Evolutionary conservation across 306 rosid species (phyloP), one percentile per base, ranked within the genome.

Genomic region (Sphenostylis stenocarpa): DNA sequence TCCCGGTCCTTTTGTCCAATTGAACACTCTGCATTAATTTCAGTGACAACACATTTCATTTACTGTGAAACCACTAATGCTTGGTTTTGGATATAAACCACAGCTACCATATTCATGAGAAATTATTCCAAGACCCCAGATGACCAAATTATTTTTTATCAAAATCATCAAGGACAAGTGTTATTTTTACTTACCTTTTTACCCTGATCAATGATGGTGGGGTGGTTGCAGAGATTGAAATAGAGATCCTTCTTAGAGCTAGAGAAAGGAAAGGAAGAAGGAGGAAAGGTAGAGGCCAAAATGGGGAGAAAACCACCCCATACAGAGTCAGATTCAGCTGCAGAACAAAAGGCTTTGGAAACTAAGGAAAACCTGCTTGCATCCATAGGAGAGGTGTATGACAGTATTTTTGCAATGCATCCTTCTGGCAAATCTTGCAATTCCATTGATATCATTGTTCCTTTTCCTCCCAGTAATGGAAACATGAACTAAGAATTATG

Each of bases 1-100:
- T 87, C 12, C 90, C 90, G 0, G 70, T 84, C 64, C 23, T 13
- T 80, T 58, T 82, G 0, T 87, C 85, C 29, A 87, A 6, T 10
- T 20, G 74, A 73, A 82, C 77, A 29, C 81, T 82, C 90, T 87
- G 73, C 60, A 53, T 52, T 52, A 52, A 19, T 17, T 51, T 51
- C 5, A 9, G 58, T 19, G 1, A 19, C 14, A 52, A 45, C 47
- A 43, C 15, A 43, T 10, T 43, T 12, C 47, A 13, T 10, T 43
- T 10, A 43, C 16, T 43, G 11, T 11, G 47, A 36, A 36, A 36
- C 41, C 41, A 36, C 3, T 7, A 8, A 36, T 36, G 41, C 10
- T 36, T 7, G 41, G 41, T 36, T 36, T 36, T 36, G 12, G 7
- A 1, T 36, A 1, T n/a, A 36, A 36, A 36, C 41, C 12, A 36